Evolutionary conservation across 2,329 filamentous ascomycete genomes (phyloP).

Genomic region (Botryotinia convoluta): DNA sequence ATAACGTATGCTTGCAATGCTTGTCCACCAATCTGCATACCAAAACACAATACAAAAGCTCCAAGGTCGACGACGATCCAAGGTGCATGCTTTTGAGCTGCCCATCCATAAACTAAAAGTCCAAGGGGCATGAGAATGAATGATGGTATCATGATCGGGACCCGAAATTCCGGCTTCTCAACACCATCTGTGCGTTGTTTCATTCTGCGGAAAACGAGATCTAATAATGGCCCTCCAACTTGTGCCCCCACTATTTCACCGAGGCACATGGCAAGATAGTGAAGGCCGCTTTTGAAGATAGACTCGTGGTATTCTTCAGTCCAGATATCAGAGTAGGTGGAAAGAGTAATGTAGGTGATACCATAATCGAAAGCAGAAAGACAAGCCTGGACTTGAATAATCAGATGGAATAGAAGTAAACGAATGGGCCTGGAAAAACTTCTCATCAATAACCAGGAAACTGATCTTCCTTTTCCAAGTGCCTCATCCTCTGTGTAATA

Average conservation of each 20-base stretch:
- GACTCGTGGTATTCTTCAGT: conserved; percentile 25
- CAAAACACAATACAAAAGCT: neutral
- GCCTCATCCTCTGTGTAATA: conserved; percentile 33
- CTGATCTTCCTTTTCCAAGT: conserved; percentile 29
- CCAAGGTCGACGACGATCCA: conserved; percentile 42
- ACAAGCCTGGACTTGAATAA: neutral
- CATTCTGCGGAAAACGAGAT: conserved; percentile 25
- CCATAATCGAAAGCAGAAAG: neutral
- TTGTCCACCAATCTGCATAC: conserved; percentile 19
- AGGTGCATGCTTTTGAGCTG: conserved; percentile 47
- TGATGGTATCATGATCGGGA: conserved; percentile 55
- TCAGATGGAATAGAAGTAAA: neutral
- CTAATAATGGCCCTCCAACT: conserved; percentile 33
- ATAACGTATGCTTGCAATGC: conserved; percentile 48
- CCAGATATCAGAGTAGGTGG: neutral
- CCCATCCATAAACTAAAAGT: conserved; percentile 57
- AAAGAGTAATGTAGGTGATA: neutral
- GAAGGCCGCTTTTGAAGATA: conserved; percentile 52
- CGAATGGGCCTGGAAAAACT: neutral
- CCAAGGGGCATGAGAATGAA: conserved; percentile 53
- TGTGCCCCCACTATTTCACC: conserved; percentile 41
- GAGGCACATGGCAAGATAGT: conserved; percentile 51
- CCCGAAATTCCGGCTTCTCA: conserved; percentile 60
- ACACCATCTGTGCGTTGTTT: conserved; percentile 45
- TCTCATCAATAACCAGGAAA: conserved; percentile 26